A percentile compares a stretch with the other conserved stretches of the same genome.
These are phyloP conservation scores for Suhomyces anneliseae DNA, from an alignment of 1,139 yeast species.

Conservation along the genomic window DNA sequence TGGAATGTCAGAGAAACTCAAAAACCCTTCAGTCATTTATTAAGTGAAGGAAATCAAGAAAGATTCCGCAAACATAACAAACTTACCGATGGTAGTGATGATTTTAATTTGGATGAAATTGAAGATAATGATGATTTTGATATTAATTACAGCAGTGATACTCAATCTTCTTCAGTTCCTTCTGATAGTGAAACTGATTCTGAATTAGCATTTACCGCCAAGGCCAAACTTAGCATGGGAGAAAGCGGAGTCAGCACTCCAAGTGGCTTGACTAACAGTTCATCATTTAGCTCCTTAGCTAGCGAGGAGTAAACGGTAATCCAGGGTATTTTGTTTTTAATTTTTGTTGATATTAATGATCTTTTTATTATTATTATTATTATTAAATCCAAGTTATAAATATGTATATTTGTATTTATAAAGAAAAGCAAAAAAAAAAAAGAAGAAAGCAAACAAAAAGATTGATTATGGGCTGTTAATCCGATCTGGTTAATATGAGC, in stretches of 20 bases:
- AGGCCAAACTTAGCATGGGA: conserved; percentile 27
- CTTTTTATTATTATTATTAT: too few species aligned
- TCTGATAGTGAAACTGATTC: conserved; percentile 18
- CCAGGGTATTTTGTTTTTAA: too few species aligned
- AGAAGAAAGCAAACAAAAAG: background rate
- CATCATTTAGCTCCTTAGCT: background rate
- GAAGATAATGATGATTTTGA: conserved; percentile 27
- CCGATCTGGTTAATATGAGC: too few species aligned
- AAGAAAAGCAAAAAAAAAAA: background rate
- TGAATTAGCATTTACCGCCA: conserved; percentile 10
- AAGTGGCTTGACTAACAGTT: background rate
- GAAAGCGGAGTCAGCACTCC: background rate
- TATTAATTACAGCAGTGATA: conserved; percentile 21
- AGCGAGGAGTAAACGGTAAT: background rate
- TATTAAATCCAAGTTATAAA: too few species aligned
- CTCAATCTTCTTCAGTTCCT: conserved; percentile 15
- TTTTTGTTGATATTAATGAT: too few species aligned
- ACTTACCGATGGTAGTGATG: conserved; percentile 8
- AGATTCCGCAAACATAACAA: conserved; percentile 23
- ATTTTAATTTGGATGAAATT: conserved; percentile 11
- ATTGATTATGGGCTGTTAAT: too few species aligned
- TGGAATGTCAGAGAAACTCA: conserved; percentile 88
- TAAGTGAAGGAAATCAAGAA: conserved; percentile 44
- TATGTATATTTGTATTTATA: too few species aligned
- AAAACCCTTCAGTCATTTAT: conserved; percentile 62